Evolutionary conservation across 1,284 basidiomycete species (phyloP).

Genomic region (Acaromyces ingoldii): DNA sequence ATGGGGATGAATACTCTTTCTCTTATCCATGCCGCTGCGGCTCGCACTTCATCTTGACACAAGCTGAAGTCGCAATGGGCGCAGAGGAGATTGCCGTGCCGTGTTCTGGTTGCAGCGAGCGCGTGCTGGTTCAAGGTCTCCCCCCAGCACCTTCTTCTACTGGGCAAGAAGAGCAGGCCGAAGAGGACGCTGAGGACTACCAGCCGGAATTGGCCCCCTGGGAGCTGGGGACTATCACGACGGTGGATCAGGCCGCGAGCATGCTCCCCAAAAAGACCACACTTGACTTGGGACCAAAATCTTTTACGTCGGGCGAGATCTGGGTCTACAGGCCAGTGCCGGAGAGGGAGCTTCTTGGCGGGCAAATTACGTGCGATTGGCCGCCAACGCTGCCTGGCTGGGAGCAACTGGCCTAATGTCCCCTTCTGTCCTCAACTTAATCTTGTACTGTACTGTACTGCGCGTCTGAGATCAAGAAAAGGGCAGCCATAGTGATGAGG

Average conservation of each 20-base stretch:
- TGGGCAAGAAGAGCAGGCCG: background rate
- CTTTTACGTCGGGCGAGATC: conserved; percentile 5
- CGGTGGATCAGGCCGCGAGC: conserved; percentile 7
- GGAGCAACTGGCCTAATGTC: background rate
- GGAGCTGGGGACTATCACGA: conserved; percentile 5
- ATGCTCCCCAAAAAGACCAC: background rate
- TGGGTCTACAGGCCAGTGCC: conserved; percentile 8
- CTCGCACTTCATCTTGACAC: conserved; percentile 1
- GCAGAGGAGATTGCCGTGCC: background rate
- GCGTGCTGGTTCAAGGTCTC: background rate
- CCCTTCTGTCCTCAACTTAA: no score
- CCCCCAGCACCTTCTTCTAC: background rate
- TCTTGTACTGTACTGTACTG: no score
- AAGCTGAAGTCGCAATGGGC: background rate
- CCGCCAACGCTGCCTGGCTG: conserved; percentile 1
- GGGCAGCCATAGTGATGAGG: no score
- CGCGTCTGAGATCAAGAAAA: no score
- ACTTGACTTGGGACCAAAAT: background rate
- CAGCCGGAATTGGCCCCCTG: conserved; percentile 1
- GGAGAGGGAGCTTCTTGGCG: conserved; percentile 3
- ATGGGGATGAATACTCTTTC: conserved; percentile 3
- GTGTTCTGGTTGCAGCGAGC: conserved; percentile 4
- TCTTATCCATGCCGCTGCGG: conserved; percentile 2
- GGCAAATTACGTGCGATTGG: background rate
- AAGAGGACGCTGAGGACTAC: background rate